Evolutionary conservation across 2,329 filamentous ascomycete species (phyloP), one percentile per base, ranked within the genome.

Genomic region (Fusarium globosum): DNA sequence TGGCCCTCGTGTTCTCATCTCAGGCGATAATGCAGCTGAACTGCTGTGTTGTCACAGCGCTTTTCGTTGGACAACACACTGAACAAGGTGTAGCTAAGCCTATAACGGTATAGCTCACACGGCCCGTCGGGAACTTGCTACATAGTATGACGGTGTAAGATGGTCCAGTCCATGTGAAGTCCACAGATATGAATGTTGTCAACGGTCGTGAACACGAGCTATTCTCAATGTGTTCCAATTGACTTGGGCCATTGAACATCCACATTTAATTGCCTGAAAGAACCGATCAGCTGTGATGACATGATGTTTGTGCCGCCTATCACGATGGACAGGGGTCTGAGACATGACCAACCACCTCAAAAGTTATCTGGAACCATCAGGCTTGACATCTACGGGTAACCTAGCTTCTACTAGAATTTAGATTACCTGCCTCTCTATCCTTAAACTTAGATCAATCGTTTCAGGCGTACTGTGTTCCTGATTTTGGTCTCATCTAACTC

Each of bases 31-130:
- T 57, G 42, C 61, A 63, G 23, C 63, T 49, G 33, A 61, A 23
- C 53, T 68, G 71, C 55, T 73, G 71, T 65, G 71, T 74, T 73
- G 71, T 73, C 71, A 73, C 63, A 56, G 39, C 68, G 43, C 52
- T 61, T 61, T 48, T 61, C 43, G 43, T 57, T 68, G 66, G 46
- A 67, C 63, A 56, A 58, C 46, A 48, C 63, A 56, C 51, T 36
- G 35, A 51, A 20, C 55, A 62, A 49, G 45, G 36, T 13, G 21
- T 13, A 48, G 12, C 68, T 69, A 74, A 43, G 26, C 68, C 71
- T 39, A 33, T 30, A 28, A 6, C 11, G 38, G 68, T 7, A 42
- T 72, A 69, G 57, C 38, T 36, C 43, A 23, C 4, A 51, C 71
- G 71, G 71, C 68, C 71, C 71, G 68, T 52, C 71, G 71, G 71